Evolutionary conservation across 139 green algal species (phyloP).

Genomic region (Tetradesmus obliquus): DNA sequence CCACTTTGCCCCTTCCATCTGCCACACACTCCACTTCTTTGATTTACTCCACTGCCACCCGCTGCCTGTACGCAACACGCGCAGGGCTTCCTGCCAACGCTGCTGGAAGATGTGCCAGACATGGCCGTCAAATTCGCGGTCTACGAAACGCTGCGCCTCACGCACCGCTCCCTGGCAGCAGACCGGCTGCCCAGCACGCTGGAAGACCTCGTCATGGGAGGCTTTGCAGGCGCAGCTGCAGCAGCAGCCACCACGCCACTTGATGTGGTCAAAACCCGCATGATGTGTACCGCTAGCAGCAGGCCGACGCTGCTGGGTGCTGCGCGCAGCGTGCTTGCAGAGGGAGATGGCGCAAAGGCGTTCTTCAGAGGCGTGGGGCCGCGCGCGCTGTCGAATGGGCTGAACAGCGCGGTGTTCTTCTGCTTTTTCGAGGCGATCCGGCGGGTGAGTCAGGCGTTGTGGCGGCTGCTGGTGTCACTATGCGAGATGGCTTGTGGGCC

Average conservation of each 20-base stretch:
- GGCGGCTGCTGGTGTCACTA: neutral
- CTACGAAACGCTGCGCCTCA: conserved; percentile 84
- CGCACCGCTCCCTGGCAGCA: conserved; percentile 60
- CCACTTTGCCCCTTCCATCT: too few species aligned
- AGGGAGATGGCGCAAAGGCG: conserved; percentile 52
- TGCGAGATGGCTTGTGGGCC: too few species aligned
- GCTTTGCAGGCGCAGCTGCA: conserved; percentile 79
- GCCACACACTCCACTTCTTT: too few species aligned
- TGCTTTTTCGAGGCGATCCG: conserved; percentile 90
- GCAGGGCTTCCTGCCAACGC: conserved; percentile 86
- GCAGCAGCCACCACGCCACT: conserved; percentile 92
- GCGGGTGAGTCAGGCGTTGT: conserved; percentile 9
- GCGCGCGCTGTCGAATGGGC: conserved; percentile 83
- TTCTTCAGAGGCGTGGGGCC: conserved; percentile 85
- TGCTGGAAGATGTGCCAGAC: conserved; percentile 94
- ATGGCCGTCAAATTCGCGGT: conserved; percentile 94
- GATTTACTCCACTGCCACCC: too few species aligned
- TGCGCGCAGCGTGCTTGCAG: conserved; percentile 55
- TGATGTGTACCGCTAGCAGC: conserved; percentile 87
- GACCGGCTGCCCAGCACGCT: conserved; percentile 45
- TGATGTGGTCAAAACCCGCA: conserved; percentile 96
- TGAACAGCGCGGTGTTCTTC: conserved; percentile 95
- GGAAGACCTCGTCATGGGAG: conserved; percentile 91
- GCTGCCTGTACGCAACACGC: neutral
- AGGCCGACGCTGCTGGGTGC: conserved; percentile 73